A percentile compares a stretch with the other conserved stretches of the same genome.
These are phyloP conservation scores for Chenopodium suecicum DNA, from an alignment of 148 eudicot genomes.

Conservation along the genomic window DNA sequence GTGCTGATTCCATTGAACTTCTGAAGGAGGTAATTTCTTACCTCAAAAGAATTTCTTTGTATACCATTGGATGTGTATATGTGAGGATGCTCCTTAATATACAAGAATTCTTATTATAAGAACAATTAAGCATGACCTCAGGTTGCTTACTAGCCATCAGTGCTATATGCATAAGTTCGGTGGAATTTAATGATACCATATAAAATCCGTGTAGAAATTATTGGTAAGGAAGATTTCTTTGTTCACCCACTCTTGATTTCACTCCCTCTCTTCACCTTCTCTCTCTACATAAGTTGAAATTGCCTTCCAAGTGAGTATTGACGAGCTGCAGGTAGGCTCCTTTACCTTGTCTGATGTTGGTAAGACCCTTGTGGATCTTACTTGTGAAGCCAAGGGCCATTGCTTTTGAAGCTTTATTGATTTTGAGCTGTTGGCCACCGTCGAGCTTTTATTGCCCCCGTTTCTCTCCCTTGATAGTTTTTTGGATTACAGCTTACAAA, in stretches of 20 bases:
- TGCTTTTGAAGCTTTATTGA: too few species aligned
- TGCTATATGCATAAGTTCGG: not conserved
- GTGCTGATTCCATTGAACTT: constrained; percentile 83
- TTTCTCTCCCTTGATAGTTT: too few species aligned
- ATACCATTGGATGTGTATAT: not conserved
- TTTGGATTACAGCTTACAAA: not conserved
- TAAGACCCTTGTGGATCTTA: too few species aligned
- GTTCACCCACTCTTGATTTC: too few species aligned
- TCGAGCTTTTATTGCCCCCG: too few species aligned
- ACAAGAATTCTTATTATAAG: not conserved
- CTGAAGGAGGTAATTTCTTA: constrained; percentile 65
- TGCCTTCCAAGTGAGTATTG: not conserved
- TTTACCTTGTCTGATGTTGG: not conserved
- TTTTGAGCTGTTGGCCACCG: too few species aligned
- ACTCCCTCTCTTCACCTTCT: not conserved
- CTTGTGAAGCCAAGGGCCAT: too few species aligned
- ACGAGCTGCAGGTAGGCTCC: not conserved
- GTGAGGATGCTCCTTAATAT: not conserved
- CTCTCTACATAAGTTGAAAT: not conserved
- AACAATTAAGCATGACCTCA: not conserved
- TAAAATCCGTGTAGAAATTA: not conserved
- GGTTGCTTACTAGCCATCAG: not conserved
- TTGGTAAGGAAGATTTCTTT: not conserved
- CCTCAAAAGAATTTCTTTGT: not conserved
- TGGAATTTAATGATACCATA: not conserved